Evolutionary conservation across 805 yeast genomes (phyloP), one percentile per base, ranked within the genome.

Genomic region (Schwanniomyces yamadae): DNA sequence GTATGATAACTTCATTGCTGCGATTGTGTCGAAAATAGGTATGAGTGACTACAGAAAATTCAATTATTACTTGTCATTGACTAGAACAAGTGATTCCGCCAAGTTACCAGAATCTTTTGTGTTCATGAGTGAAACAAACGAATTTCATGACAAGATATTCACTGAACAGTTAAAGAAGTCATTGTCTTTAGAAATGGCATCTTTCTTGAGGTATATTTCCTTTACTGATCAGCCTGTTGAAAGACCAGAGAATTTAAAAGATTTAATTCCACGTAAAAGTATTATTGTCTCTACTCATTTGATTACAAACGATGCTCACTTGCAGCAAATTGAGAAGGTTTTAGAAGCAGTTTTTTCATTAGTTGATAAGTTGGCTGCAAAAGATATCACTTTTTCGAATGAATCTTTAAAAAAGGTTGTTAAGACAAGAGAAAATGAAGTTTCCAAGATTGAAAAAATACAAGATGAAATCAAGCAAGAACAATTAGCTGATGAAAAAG

Each of bases 51-150:
- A 73, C 43, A 84, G 98, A 63, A 80, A 73, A 32, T 77, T 77
- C 39, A 82, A 84, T 65, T 93, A 88, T 66, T 91, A 69, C 63
- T 69, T 91, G 54, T 84, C 95, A 2, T 73, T 90, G 54, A 86
- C 98, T 46, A 85, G 78, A 49, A 86, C 96, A 27, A 50, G 82
- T 27, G 95, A 88, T 56, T 78, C 84, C 17, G 57, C 73, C 18
- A 72, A 75, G 46, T 69, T 91, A 49, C 95, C 96, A 23, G 50
- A 64, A 29, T 78, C 84, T 45, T 85, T 74, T 54, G 95, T 87
- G 18, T 87, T 78, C 65, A 90, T 93, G 98, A 71, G 84, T 49
- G 99, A 93, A 70, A 78, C 78, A 39, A 73, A 80, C 42, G 98
- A 91, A 58, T 71, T 86, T 66, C 88, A 82, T 46, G 87, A 79